Percentiles rank a stretch among this genome's conserved stretches.
Evolutionary conservation across 352 stramenopile genomes (phyloP).

Genomic region (Phytophthora pini): DNA sequence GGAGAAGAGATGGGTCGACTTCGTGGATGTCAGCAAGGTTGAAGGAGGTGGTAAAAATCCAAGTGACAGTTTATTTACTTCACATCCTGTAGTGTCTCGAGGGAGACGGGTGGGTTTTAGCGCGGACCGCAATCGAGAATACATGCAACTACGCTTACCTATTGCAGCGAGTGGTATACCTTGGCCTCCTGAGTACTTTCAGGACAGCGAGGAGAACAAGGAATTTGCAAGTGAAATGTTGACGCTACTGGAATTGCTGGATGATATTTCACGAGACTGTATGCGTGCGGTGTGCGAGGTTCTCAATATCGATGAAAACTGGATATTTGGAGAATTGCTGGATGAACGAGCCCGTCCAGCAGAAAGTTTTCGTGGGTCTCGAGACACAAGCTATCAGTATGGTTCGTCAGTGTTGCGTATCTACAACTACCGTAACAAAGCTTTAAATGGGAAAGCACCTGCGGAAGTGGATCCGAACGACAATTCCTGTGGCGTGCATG

Average conservation of each 20-base stretch:
- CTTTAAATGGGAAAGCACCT: slow-evolving; percentile 5
- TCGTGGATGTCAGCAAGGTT: slow-evolving; percentile 52
- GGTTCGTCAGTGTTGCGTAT: slow-evolving; percentile 82
- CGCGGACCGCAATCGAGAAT: slow-evolving; percentile 76
- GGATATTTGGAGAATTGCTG: slow-evolving; percentile 72
- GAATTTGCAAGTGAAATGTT: slow-evolving; percentile 71
- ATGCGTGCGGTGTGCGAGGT: slow-evolving; percentile 79
- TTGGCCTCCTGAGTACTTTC: slow-evolving; percentile 81
- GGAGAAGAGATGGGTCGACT: slow-evolving; percentile 70
- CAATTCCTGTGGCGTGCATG: slow-evolving; percentile 78
- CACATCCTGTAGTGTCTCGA: slow-evolving; percentile 60
- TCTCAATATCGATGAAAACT: slow-evolving; percentile 68
- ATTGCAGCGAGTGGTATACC: slow-evolving; percentile 70
- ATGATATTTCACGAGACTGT: slow-evolving; percentile 73
- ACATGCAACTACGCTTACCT: slow-evolving; percentile 75
- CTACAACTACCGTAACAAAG: slow-evolving; percentile 89
- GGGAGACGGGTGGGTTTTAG: slow-evolving; percentile 81
- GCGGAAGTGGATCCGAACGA: slow-evolving; percentile 54
- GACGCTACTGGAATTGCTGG: slow-evolving; percentile 60
- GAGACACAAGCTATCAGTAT: slow-evolving; percentile 74
- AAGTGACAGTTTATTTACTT: slow-evolving; percentile 29
- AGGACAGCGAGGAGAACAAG: slow-evolving; percentile 40
- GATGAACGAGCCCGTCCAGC: slow-evolving; percentile 57
- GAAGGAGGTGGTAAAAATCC: not conserved
- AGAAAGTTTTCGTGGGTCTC: slow-evolving; percentile 27